Evolutionary conservation across 2,329 filamentous ascomycete species (phyloP), one percentile per base, ranked within the genome.

Genomic region (Nigrograna mackinnonii): DNA sequence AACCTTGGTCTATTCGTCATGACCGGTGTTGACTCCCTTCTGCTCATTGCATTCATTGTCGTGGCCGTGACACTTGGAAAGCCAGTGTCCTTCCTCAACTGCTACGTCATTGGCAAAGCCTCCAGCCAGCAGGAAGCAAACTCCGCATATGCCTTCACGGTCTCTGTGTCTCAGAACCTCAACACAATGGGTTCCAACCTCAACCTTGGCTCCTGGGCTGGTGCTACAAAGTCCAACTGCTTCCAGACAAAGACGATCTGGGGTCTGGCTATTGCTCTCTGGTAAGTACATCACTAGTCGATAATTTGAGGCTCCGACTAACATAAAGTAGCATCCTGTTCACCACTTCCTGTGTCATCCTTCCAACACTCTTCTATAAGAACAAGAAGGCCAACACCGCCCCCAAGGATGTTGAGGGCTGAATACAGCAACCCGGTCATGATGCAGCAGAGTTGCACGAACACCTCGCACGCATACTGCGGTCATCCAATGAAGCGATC

Each of bases 181-280:
- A 73, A 75, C 42, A 72, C 73, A 35, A 66, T 74, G 37, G 76
- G 74, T n/a, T 72, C 73, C 5, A 74, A 65, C 30, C 61, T 83
- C 41, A 70, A 74, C 16, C 73, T 83, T 46, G 58, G 61, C 12
- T 68, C 73, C 43, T 85, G 80, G 79, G 79, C 82, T 33, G 80
- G 79, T n/a, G 75, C 78, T 6, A 82, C 75, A 11, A 79, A 76
- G 62, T 61, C 79, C 14, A 87, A 87, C 41, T 96, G 91, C 73
- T 83, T 85, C 60, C 84, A 94, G 74, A 84, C 91, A 67, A 95
- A 95, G 78, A 82, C 87, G 13, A 82, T 94, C 52, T 96, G 91
- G 91, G 91, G 90, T 1, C 70, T 96, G 46, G 82, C 83, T 66
- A 91, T 96, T 67, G 84, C 84, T 4, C 79, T 95, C 37, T 90